Evolutionary conservation across 495 filamentous ascomycete genomes (phyloP), one percentile per base, ranked within the genome.

Genomic region (Penicillium mononematosum): DNA sequence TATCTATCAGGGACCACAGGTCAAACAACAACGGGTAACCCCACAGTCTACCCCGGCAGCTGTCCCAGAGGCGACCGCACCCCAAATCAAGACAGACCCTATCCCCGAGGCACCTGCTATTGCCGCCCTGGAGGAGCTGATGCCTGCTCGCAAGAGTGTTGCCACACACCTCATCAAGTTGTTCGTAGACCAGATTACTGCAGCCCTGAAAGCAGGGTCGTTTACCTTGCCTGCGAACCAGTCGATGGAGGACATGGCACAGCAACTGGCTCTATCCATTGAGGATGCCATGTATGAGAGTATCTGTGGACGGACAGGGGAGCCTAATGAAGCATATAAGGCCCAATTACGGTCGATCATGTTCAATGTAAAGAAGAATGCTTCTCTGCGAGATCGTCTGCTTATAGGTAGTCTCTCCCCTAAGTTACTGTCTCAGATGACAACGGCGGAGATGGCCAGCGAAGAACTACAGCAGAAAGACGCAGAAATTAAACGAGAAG

Each of bases 331-430:
- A 43, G 56, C 75, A 32, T 88, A 88, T 74, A 77, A 70, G 61
- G 59, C 68, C 45, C 83, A 87, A 67, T 73, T 86, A 62, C 78
- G 84, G 61, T 77, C 88, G 31, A 79, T 98, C 45, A 72, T 81
- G 42, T 86, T 86, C 74, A 97, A 97, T 74, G 75, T 96, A 58
- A 94, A 95, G 77, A 84, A 83, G 68, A 98, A 98, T 68, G 68
- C 82, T 57, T 84, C 88, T 58, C 82, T 98, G 52, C 83, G 85
- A 58, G 82, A 87, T 70, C 85, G 88, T 46, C 75, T 98, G 39
- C 80, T 97, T 27, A 81, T 78, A 56, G 83, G 84, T 50, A 81
- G 75, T 50, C 76, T 97, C 54, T 83, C 86, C 4, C 80, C 91
- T 1, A 79, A 86, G 20, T 83, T 83, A 42, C 80, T 98, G 36